Conservation (phyloP, 192 early-diverging fungal species). For the Mortierella claussenii region DNA sequence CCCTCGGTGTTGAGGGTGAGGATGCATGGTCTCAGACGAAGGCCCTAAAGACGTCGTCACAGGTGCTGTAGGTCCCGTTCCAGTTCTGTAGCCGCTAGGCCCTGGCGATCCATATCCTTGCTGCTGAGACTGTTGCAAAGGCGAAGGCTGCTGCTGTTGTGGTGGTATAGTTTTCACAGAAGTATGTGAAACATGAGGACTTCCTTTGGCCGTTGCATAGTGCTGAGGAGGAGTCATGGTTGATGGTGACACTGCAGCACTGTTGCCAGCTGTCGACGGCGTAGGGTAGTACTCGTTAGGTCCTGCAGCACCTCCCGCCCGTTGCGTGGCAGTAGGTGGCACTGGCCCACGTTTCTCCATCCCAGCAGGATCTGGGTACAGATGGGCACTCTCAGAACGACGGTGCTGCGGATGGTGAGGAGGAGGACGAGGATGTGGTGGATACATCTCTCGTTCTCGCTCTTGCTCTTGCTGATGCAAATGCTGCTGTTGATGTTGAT, state of each 20-base stretch:
- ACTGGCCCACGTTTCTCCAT: neutral
- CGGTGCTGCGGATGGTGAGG: constrained; percentile 2
- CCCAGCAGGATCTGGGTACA: neutral
- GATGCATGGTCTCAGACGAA: constrained; percentile 5
- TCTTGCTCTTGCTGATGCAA: constrained; percentile 4
- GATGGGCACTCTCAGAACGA: neutral
- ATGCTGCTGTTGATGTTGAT: constrained; percentile 8
- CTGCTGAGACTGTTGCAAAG: neutral
- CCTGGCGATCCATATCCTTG: neutral
- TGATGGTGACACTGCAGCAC: constrained; percentile 10
- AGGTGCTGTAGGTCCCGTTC: neutral
- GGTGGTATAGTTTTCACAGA: neutral
- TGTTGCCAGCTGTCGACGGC: neutral
- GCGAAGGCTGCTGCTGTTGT: constrained; percentile 4
- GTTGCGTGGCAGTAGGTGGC: no score
- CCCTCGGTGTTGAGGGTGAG: constrained; percentile 10
- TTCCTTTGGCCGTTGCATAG: constrained; percentile 8
- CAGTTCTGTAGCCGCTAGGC: constrained; percentile 2
- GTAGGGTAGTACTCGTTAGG: constrained; percentile 13
- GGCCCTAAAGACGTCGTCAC: neutral
- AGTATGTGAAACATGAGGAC: constrained; percentile 5
- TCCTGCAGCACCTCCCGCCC: neutral
- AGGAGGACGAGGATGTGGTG: neutral
- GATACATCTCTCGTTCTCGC: neutral
- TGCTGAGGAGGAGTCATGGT: constrained; percentile 13